Conservation (phyloP, 768 basidiomycete species). For the Trametes villosa region DNA sequence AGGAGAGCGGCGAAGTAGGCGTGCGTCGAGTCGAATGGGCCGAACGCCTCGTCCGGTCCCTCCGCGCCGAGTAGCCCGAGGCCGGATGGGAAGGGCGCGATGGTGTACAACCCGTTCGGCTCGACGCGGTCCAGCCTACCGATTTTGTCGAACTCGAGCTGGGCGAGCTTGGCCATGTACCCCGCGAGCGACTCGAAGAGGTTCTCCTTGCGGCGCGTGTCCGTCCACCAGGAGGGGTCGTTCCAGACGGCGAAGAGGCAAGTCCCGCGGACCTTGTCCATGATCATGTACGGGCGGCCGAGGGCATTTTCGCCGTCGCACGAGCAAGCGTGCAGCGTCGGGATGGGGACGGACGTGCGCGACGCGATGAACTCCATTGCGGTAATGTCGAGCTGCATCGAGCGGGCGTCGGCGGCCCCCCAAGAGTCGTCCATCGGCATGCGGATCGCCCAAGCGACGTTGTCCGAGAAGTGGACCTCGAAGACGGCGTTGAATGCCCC, state of each 20-base stretch:
- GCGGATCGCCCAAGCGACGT: not conserved
- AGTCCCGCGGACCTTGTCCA: conserved; percentile 3
- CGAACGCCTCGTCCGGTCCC: not conserved
- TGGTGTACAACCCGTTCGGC: not conserved
- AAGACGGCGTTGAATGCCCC: not conserved
- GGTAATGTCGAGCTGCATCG: conserved; percentile 1
- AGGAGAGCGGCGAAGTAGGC: no score
- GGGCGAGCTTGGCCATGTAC: not conserved
- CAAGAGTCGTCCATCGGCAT: not conserved
- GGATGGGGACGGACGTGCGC: conserved; percentile 18
- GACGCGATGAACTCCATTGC: not conserved
- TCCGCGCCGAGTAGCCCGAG: not conserved
- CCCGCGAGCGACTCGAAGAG: not conserved
- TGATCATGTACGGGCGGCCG: not conserved
- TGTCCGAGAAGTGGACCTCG: not conserved
- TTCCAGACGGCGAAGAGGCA: conserved; percentile 6
- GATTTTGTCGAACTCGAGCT: not conserved
- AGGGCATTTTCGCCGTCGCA: not conserved
- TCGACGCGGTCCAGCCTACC: not conserved
- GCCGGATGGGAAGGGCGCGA: not conserved
- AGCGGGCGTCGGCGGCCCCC: not conserved
- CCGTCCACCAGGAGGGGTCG: conserved; percentile 10
- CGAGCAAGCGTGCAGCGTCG: conserved; percentile 23
- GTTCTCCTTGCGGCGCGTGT: not conserved
- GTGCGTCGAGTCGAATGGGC: no score